These are phyloP conservation scores for Rosa multiflora DNA, from an alignment of 306 rosid species.

Conservation along the genomic window DNA sequence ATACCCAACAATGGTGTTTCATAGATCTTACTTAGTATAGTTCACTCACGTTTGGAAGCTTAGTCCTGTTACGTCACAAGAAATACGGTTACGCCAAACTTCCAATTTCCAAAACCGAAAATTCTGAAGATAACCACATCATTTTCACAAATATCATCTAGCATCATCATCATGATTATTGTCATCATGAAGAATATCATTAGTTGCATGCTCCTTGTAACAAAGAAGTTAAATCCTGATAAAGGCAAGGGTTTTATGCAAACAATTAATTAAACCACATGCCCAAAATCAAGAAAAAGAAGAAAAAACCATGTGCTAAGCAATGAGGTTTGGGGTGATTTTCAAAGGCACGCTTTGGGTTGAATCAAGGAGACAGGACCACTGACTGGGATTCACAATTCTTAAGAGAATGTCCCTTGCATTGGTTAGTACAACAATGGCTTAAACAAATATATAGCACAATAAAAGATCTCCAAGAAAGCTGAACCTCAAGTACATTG, in stretches of 20 bases:
- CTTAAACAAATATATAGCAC: not conserved
- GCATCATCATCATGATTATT: constrained; percentile 31
- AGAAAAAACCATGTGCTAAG: constrained; percentile 61
- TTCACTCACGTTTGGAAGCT: no score
- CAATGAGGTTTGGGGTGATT: constrained; percentile 66
- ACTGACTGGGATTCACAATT: constrained; percentile 59
- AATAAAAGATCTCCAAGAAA: constrained; percentile 41
- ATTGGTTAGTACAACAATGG: constrained; percentile 46
- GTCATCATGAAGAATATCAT: constrained; percentile 32
- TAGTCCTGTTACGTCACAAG: not conserved
- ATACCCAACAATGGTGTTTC: no score
- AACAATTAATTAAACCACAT: constrained; percentile 31
- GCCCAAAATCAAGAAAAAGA: constrained; percentile 27
- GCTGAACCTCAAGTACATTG: constrained; percentile 28
- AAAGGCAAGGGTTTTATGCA: constrained; percentile 19
- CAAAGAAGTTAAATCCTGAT: constrained; percentile 14
- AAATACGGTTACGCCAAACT: not conserved
- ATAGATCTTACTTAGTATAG: no score
- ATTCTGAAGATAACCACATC: constrained; percentile 21
- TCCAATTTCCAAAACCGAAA: not conserved
- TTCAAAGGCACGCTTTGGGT: constrained; percentile 93
- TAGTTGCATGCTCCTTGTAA: constrained; percentile 33
- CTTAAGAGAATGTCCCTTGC: constrained; percentile 76
- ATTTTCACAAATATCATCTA: constrained; percentile 3
- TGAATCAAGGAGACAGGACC: constrained; percentile 92